Percentiles rank a stretch among this genome's conserved stretches.
phyloP scores from a whole-genome alignment of 148 eudicot species.

The Heliosperma pusillum region DNA sequence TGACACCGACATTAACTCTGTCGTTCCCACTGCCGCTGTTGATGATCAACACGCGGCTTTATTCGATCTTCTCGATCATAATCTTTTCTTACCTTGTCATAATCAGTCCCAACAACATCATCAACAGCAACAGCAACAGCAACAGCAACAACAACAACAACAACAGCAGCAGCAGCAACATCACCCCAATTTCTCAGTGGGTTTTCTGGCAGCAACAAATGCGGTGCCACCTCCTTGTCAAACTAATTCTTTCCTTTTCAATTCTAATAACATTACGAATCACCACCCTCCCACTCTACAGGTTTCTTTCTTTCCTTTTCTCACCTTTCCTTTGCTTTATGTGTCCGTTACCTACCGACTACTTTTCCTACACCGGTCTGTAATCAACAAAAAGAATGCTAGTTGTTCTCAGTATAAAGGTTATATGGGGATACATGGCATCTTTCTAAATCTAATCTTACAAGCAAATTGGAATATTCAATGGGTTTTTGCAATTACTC shows the following conservation, averaged over 20 bases:
- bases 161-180: not conserved
- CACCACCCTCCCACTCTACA: slow-evolving; percentile 10
- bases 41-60: not conserved
- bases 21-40: slow-evolving; percentile 11
- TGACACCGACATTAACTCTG: not conserved
- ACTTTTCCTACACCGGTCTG: too few relatives aligned
- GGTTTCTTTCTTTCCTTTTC: slow-evolving; percentile 6
- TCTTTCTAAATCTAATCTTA: too few relatives aligned
- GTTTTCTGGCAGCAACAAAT: too few relatives aligned
- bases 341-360: too few relatives aligned
- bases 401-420: too few relatives aligned
- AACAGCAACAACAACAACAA: not conserved
- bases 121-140: not conserved
- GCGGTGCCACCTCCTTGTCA: too few relatives aligned
- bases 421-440: too few relatives aligned
- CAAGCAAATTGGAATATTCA: too few relatives aligned
- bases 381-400: too few relatives aligned
- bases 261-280: slow-evolving; percentile 15
- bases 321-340: not conserved
- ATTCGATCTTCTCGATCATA: not conserved
- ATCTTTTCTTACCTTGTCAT: not conserved
- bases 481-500: too few relatives aligned
- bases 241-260: slow-evolving; percentile 9
- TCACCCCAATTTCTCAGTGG: too few relatives aligned
- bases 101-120: not conserved